A percentile compares a stretch with the other conserved stretches of the same genome.
These are phyloP conservation scores for Epichloe elymi DNA, from an alignment of 2,329 filamentous ascomycete species.

Conservation along the genomic window DNA sequence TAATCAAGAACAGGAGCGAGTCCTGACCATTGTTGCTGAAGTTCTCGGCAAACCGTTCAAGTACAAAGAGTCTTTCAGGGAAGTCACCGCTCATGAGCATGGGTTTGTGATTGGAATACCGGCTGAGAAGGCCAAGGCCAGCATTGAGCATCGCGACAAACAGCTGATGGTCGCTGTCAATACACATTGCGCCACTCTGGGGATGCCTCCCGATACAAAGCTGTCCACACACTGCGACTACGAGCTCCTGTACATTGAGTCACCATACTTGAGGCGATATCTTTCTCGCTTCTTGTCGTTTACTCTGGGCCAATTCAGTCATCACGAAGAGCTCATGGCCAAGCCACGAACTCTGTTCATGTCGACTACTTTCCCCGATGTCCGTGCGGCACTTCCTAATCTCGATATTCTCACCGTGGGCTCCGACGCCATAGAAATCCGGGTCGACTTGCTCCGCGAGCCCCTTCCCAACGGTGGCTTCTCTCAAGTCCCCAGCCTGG, in stretches of 20 bases:
- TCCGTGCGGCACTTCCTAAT: conserved; percentile 69
- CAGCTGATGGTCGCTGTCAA: conserved; percentile 56
- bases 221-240: conserved; percentile 65
- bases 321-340: conserved; percentile 63
- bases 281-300: conserved; percentile 69
- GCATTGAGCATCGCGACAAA: conserved; percentile 45
- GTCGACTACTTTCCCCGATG: conserved; percentile 78
- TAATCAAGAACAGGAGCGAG: conserved; percentile 56
- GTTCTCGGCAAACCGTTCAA: conserved; percentile 63
- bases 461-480: conserved; percentile 48
- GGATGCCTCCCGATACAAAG: conserved; percentile 52
- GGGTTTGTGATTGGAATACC: conserved; percentile 56
- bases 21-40: conserved; percentile 64
- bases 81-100: conserved; percentile 39
- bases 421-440: conserved; percentile 72
- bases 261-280: conserved; percentile 60
- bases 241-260: conserved; percentile 70
- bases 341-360: conserved; percentile 75
- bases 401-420: conserved; percentile 80
- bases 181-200: conserved; percentile 60
- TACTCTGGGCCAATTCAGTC: conserved; percentile 64
- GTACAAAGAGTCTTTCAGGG: conserved; percentile 40
- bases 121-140: conserved; percentile 40
- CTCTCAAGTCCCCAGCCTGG: conserved; percentile 58
- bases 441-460: conserved; percentile 70